These are phyloP conservation scores for Vaccinium vitisidaea DNA, from an alignment of 148 eudicot species.

Conservation along the genomic window DNA sequence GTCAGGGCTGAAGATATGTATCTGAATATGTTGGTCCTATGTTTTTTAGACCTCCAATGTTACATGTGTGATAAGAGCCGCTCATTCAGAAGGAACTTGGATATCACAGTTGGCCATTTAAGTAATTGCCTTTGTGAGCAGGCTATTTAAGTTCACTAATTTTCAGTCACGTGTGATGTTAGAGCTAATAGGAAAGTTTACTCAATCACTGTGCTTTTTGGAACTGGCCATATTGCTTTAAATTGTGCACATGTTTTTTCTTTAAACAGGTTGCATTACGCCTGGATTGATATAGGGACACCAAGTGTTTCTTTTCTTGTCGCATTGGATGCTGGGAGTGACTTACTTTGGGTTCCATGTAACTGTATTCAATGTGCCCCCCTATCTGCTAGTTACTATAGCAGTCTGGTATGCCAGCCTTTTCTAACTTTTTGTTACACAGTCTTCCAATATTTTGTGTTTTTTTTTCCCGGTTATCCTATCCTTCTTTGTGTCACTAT, in stretches of 20 bases:
- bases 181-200: background rate
- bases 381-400: constrained; percentile 59
- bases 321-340: constrained; percentile 92
- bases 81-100: background rate
- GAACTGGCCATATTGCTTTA: background rate
- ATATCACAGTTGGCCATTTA: background rate
- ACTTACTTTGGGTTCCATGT: constrained; percentile 95
- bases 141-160: background rate
- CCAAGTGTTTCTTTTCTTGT: constrained; percentile 83
- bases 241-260: background rate
- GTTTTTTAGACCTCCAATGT: background rate
- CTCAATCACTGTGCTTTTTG: background rate
- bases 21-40: background rate
- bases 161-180: background rate
- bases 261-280: constrained; percentile 75
- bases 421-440: background rate
- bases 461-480: background rate
- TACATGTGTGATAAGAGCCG: background rate
- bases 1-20: background rate
- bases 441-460: background rate
- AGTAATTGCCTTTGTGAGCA: background rate
- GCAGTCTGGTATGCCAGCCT: constrained; percentile 55
- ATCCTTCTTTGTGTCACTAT: background rate
- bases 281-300: constrained; percentile 91
- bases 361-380: constrained; percentile 93